These are phyloP conservation scores for Clausena lansium DNA, from an alignment of 345 rosid species.

Conservation along the genomic window DNA sequence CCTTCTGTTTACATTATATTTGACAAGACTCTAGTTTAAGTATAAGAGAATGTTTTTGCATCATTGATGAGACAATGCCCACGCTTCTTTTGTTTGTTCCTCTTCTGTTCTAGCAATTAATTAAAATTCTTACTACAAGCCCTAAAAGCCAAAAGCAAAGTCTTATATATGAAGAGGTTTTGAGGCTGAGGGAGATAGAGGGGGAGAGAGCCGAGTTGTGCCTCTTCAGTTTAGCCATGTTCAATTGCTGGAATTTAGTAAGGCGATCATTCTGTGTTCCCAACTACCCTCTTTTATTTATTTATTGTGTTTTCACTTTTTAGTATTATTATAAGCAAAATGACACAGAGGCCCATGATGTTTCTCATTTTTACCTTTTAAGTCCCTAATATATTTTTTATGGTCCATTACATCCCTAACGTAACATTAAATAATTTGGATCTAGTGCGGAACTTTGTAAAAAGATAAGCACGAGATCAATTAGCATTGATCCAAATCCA, in stretches of 20 bases:
- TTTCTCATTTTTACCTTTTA: too few species aligned
- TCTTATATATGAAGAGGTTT: slow-evolving; percentile 10
- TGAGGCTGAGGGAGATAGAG: background rate
- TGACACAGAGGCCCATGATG: too few species aligned
- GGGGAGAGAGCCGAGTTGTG: background rate
- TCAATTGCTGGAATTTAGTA: background rate
- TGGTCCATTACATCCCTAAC: too few species aligned
- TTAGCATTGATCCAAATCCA: too few species aligned
- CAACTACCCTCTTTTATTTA: too few species aligned
- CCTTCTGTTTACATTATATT: background rate
- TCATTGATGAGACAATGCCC: background rate
- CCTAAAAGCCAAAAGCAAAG: background rate
- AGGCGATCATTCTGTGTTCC: background rate
- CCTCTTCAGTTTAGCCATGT: background rate
- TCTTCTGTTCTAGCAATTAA: background rate
- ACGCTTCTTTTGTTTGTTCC: background rate
- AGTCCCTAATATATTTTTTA: too few species aligned
- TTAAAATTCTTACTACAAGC: background rate
- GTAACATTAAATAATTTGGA: too few species aligned
- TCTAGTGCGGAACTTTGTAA: too few species aligned
- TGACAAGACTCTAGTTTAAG: background rate
- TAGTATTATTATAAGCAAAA: too few species aligned
- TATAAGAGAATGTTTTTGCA: background rate
- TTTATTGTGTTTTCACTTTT: too few species aligned
- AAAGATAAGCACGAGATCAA: too few species aligned